These are phyloP conservation scores for Penicillium decumbens DNA, from an alignment of 2,329 filamentous ascomycete genomes.

Conservation along the genomic window DNA sequence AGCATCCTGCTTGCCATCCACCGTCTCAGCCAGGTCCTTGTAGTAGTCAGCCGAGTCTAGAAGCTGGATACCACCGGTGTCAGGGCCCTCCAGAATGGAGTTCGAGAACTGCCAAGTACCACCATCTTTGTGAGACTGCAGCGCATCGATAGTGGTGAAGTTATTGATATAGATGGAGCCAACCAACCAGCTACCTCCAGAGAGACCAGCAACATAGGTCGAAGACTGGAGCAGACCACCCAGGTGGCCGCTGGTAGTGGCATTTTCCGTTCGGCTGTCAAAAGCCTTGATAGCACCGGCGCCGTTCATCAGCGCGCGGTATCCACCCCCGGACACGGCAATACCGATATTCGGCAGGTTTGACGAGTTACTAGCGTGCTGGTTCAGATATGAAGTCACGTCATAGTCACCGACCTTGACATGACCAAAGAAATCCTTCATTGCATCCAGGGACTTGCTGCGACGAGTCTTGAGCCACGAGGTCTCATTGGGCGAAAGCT, in stretches of 20 bases:
- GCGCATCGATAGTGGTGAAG: slow-evolving; percentile 61
- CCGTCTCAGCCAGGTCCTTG: slow-evolving; percentile 53
- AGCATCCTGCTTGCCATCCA: slow-evolving; percentile 58
- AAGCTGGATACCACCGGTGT: slow-evolving; percentile 36
- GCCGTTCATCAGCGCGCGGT: slow-evolving; percentile 79
- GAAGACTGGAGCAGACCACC: slow-evolving; percentile 76
- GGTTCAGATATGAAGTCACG: slow-evolving; percentile 65
- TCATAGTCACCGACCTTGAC: slow-evolving; percentile 75
- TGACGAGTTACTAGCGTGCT: slow-evolving; percentile 51
- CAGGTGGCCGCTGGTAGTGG: slow-evolving; percentile 62
- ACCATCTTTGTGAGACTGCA: slow-evolving; percentile 24
- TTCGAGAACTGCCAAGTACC: slow-evolving; percentile 31
- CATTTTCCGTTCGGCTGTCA: slow-evolving; percentile 64
- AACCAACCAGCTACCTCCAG: slow-evolving; percentile 79
- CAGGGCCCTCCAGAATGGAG: slow-evolving; percentile 48
- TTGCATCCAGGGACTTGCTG: slow-evolving; percentile 65
- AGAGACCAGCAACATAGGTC: slow-evolving; percentile 78
- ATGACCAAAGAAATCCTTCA: slow-evolving; percentile 67
- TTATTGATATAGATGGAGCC: slow-evolving; percentile 77
- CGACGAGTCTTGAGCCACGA: slow-evolving; percentile 70
- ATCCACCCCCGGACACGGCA: slow-evolving; percentile 78
- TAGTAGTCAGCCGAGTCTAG: slow-evolving; percentile 59
- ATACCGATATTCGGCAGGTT: slow-evolving; percentile 67
- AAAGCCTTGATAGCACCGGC: slow-evolving; percentile 79
- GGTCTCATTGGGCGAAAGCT: slow-evolving; percentile 65